Evolutionary conservation across 768 basidiomycete species (phyloP), one percentile per base, ranked within the genome.

Genomic region (Kwoniella mangroviensis): DNA sequence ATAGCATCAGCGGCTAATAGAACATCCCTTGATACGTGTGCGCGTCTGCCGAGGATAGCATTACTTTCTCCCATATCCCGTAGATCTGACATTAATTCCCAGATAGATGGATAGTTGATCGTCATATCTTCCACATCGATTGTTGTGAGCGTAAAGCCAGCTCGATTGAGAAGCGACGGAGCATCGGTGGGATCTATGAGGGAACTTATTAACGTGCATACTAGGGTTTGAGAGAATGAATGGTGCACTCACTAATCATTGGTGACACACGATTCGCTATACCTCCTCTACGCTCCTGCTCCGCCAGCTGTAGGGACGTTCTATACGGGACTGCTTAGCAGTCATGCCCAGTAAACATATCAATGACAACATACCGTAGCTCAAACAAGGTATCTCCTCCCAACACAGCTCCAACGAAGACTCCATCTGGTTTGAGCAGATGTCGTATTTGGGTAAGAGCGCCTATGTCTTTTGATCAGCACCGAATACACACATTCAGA

Each of bases 381-480:
- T 99, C 97, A 78, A 98, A 99, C 5, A 99, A 85, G 0, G 94
- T 95, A 69, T 98, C 97, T 2, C 97, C 95, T 17, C 97, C 97
- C 67, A 98, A 88, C 86, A 98, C 90, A 17, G 95, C 93, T 15
- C 91, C 95, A 19, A 99, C 86, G 80, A 99, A 98, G 40, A 98
- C 88, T 2, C 96, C 97, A 81, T 98, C 96, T 0, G 95, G 92
- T 74, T 88, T 86, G 13, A 99, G 84, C 1, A 90, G 89, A 83
- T 92, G 90, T 73, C 88, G 89, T 67, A 97, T 92, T 79, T 98
- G 97, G 10, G 93, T 86, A 12, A 99, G 86, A 0, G 90, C 86
- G 7, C 93, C 94, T 95, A 61, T 15, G 56, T n/a, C 11, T 28
- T 15, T 26, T 15, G 24, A 13, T 58, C 56, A 58, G 24, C n/a